A percentile compares a stretch with the other conserved stretches of the same genome.
These are phyloP conservation scores for Phascolomyces articulosus DNA, from an alignment of 371 early-diverging fungal species.

Conservation along the genomic window DNA sequence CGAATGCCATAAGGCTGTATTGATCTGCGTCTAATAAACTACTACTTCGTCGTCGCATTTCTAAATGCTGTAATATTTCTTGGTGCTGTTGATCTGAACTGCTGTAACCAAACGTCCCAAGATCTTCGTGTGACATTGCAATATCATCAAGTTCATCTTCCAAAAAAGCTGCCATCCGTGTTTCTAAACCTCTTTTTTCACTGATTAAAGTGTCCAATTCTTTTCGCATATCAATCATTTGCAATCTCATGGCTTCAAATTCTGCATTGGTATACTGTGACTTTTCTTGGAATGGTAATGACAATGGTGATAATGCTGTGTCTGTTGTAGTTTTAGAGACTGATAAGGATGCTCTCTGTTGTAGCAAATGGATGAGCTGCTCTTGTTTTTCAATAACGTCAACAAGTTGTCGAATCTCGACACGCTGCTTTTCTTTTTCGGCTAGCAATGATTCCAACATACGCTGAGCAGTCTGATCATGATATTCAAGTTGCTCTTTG, in stretches of 20 bases:
- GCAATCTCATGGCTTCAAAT: not conserved
- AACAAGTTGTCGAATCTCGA: conserved; percentile 20
- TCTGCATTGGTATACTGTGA: not conserved
- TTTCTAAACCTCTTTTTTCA: conserved; percentile 16
- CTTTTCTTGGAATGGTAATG: not conserved
- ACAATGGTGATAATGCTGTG: not conserved
- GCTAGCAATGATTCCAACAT: conserved; percentile 13
- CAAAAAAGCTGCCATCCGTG: conserved; percentile 20
- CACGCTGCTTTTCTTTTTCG: conserved; percentile 17
- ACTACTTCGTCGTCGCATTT: conserved; percentile 12
- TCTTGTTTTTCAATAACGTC: conserved; percentile 33
- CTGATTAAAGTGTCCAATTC: conserved; percentile 13
- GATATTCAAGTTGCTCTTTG: conserved; percentile 15
- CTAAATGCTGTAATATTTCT: not conserved
- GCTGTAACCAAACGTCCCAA: conserved; percentile 6
- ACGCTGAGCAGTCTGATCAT: conserved; percentile 17
- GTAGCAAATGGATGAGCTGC: conserved; percentile 23
- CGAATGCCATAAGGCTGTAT: conserved; percentile 5
- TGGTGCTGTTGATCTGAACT: not conserved
- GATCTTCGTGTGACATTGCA: conserved; percentile 8
- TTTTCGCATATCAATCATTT: not conserved
- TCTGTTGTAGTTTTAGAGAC: too few species aligned
- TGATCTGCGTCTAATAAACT: conserved; percentile 7
- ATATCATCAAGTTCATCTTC: conserved; percentile 19
- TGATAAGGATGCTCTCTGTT: conserved; percentile 9